phyloP scores from a whole-genome alignment of 225 moss, liverwort and hornwort genomes.

The Sphagnum contortum region DNA sequence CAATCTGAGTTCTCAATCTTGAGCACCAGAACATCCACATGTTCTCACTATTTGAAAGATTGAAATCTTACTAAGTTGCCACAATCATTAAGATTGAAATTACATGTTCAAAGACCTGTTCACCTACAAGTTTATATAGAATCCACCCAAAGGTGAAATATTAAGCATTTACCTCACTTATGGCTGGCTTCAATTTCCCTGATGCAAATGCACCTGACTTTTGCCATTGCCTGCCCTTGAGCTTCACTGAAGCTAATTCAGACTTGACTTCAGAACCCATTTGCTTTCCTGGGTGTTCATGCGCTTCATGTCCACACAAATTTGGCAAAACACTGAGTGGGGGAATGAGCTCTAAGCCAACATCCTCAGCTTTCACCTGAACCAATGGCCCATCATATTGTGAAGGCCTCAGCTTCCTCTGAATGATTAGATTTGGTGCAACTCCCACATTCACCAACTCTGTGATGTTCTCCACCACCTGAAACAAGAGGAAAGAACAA shows the following conservation, averaged over 20 bases:
- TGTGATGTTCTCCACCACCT: conserved; percentile 27
- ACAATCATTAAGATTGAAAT: neutral
- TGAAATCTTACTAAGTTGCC: no score
- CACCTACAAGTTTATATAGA: no score
- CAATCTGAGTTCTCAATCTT: no score
- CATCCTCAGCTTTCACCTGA: neutral
- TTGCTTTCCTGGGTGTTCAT: conserved; percentile 6
- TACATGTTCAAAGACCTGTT: neutral
- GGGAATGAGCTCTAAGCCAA: neutral
- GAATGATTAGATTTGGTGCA: conserved; percentile 12
- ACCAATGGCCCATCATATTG: neutral
- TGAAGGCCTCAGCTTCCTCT: conserved; percentile 23
- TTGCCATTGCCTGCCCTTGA: conserved; percentile 9
- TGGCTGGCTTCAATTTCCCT: conserved; percentile 14
- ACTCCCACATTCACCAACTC: conserved; percentile 23
- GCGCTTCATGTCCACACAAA: neutral
- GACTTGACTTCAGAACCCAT: conserved; percentile 1
- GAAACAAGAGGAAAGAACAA: neutral
- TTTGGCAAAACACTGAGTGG: neutral
- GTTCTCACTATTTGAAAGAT: neutral
- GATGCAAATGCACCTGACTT: conserved; percentile 22
- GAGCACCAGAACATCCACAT: no score
- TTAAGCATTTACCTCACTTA: conserved; percentile 26
- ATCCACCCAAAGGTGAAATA: neutral
- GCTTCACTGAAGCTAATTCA: conserved; percentile 10